Evolutionary conservation across 164 flowering plant species (phyloP), one percentile per base, ranked within the genome.

Genomic region (Liriodendron chinense): DNA sequence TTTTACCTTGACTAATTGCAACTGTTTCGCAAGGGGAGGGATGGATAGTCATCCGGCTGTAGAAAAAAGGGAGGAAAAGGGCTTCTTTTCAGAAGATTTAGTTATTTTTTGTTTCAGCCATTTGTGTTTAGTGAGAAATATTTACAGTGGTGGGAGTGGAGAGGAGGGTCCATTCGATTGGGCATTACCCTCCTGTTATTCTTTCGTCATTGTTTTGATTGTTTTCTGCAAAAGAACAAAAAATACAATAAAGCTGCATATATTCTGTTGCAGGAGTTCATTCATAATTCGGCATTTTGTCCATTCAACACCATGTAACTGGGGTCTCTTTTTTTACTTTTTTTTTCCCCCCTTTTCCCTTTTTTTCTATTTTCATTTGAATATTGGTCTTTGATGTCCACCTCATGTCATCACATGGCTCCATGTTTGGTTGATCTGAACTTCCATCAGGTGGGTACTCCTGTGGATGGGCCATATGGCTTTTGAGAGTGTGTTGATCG

Each of bases 1-100:
- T 94, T 96, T 78, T 96, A 92, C 87, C 79, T 96, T 73, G 99
- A 96, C 77, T 96, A 61, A 67, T 72, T 34, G 43, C 43, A 34
- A 34, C 43, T 0, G 0, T 34, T 34, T 1, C 3, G 43, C 28
- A 9, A 18, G 21, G 62, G 43, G 34, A 70, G 8, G 18, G 23
- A 22, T 20, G 43, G 43, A 34, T 64, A 20, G 3, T 22, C 24
- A 22, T 64, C 70, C 47, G n/a, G 21, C 53, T 21, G 56, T 69
- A 21, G 71, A 18, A 16, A 34, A 68, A 34, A 7, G 70, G 8
- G 43, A 47, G 26, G 53, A 18, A 69, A 26, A 67, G 70, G 49
- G 21, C 48, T 10, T n/a, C 70, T 67, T 22, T 64, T 20, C 20
- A 47, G 71, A 20, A 28, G 13, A 69, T 47, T 69, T 14, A 34